Evolutionary conservation across 2,329 filamentous ascomycete genomes (phyloP), one percentile per base, ranked within the genome.

Genomic region (Sarocladiaceae sp.): DNA sequence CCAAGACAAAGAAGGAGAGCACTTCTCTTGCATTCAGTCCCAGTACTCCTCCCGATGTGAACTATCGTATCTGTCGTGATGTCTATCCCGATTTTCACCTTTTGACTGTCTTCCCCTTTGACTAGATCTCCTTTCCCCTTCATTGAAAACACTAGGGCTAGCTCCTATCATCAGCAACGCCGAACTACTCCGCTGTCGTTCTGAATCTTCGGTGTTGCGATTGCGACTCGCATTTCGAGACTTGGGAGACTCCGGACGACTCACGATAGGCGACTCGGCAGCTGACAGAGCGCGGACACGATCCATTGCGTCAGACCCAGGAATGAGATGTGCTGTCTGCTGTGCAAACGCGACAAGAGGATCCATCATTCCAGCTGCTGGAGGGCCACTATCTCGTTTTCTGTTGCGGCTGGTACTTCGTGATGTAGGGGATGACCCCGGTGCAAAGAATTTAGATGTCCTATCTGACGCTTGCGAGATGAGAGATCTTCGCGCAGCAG

Each of bases 151-250:
- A 26, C 40, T 44, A n/a, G 40, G 40, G 13, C 40, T 44, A n/a
- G n/a, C n/a, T n/a, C n/a, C n/a, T n/a, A n/a, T n/a, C n/a, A n/a
- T n/a, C n/a, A n/a, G n/a, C 6, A 15, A 20, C 20, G 37, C 20
- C 11, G 37, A 5, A 8, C 37, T 15, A 15, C 37, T 5, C 11
- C 25, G 22, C 12, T 17, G 40, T 4, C 5, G 20, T 4, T 46
- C 40, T 28, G 40, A 25, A 12, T 22, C 17, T 4, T 15, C 40
- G 3, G 11, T 46, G 4, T 4, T 4, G 13, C 63, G 47, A 2
- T 57, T 58, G 3, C 62, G 59, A 22, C 70, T 72, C 3, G 66
- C 62, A 31, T 70, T 68, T 4, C 68, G 66, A 2, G 70, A 67
- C 39, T 70, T 71, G 0, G 69, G 63, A 0, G 68, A 69, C 0